Evolutionary conservation across 306 rosid genomes (phyloP).

Genomic region (Cucurbita maxima): DNA sequence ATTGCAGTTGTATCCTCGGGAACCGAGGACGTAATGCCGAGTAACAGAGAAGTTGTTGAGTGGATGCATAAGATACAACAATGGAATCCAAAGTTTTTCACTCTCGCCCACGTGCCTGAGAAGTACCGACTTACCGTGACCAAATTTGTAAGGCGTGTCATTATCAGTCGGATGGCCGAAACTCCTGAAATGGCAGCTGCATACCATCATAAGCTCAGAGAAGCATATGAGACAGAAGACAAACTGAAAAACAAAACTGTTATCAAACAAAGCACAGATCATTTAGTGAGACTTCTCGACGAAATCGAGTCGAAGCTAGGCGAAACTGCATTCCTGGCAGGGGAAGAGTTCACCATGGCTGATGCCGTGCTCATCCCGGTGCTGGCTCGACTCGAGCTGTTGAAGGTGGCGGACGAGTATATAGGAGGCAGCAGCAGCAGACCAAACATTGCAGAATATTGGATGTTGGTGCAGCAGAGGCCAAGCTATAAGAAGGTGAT

Average conservation of each 20-base stretch:
- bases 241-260: slow-evolving; percentile 45
- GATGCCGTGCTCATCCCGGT: slow-evolving; percentile 71
- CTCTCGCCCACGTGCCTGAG: slow-evolving; percentile 60
- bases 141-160: slow-evolving; percentile 59
- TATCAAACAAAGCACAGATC: slow-evolving; percentile 37
- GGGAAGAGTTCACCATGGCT: slow-evolving; percentile 74
- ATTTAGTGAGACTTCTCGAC: slow-evolving; percentile 52
- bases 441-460: slow-evolving; percentile 66
- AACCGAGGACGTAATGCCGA: slow-evolving; percentile 19
- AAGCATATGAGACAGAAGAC: slow-evolving; percentile 77
- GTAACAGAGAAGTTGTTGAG: slow-evolving; percentile 46
- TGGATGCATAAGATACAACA: slow-evolving; percentile 90
- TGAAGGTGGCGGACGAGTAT: slow-evolving; percentile 52
- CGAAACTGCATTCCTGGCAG: slow-evolving; percentile 46
- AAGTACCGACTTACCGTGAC: slow-evolving; percentile 48
- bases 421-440: slow-evolving; percentile 33
- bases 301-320: slow-evolving; percentile 51
- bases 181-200: slow-evolving; percentile 71
- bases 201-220: slow-evolving; percentile 61
- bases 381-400: slow-evolving; percentile 47
- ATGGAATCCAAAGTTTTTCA: slow-evolving; percentile 68
- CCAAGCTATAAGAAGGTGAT: slow-evolving; percentile 82
- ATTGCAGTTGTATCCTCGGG: slow-evolving; percentile 66
- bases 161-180: slow-evolving; percentile 82
- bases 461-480: slow-evolving; percentile 77